These are phyloP conservation scores for Colletotrichum chrysophilum DNA, from an alignment of 2,329 filamentous ascomycete genomes.

Conservation along the genomic window DNA sequence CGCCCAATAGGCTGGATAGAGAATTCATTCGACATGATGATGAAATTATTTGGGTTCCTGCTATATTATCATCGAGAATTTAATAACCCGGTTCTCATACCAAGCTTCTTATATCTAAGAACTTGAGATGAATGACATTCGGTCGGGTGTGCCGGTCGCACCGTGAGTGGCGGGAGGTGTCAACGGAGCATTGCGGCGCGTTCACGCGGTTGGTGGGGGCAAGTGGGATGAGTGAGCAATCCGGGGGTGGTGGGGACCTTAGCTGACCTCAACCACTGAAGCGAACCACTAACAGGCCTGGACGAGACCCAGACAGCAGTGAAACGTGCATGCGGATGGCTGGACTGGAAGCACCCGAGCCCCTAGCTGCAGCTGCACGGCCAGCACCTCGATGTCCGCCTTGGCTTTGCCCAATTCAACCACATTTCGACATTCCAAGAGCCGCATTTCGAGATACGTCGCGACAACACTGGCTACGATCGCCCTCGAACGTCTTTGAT, in stretches of 20 bases:
- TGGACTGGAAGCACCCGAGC: background rate
- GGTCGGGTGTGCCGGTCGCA: slow-evolving; percentile 7
- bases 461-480: background rate
- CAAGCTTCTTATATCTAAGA: background rate
- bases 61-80: background rate
- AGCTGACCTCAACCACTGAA: background rate
- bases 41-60: background rate
- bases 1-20: slow-evolving; percentile 72
- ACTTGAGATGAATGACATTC: background rate
- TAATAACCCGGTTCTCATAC: background rate
- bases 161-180: slow-evolving; percentile 8
- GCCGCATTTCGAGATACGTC: background rate
- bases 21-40: slow-evolving; percentile 45
- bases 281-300: slow-evolving; percentile 2
- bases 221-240: background rate
- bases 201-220: background rate
- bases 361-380: slow-evolving; percentile 9
- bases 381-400: background rate
- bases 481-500: background rate
- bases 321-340: slow-evolving; percentile 19
- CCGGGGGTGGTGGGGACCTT: slow-evolving; percentile 10
- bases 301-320: slow-evolving; percentile 15
- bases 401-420: background rate
- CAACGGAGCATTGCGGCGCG: slow-evolving; percentile 3
- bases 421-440: background rate